A percentile compares a stretch with the other conserved stretches of the same genome.
Evolutionary conservation across 2,329 filamentous ascomycete genomes (phyloP).

Genomic region (Colletotrichum shisoi): DNA sequence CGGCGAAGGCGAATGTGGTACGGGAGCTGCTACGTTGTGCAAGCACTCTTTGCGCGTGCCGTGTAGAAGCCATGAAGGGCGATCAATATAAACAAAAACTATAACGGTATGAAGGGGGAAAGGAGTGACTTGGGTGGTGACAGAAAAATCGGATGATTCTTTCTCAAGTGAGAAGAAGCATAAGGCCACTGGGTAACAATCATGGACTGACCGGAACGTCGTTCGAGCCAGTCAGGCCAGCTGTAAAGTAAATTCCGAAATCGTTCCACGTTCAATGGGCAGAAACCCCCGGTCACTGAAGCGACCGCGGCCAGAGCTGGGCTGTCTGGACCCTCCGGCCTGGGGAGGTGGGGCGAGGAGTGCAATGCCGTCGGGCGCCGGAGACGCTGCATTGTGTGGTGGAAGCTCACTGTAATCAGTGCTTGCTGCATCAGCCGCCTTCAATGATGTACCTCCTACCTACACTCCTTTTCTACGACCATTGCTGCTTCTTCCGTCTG

Average conservation of each 20-base stretch:
- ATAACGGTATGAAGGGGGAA: conserved; percentile 8
- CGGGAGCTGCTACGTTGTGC: conserved; percentile 33
- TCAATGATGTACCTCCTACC: too few relatives aligned
- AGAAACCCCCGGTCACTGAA: conserved; percentile 28
- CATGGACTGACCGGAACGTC: conserved; percentile 36
- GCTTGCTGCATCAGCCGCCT: not conserved
- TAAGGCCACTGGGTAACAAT: conserved; percentile 34
- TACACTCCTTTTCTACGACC: not conserved
- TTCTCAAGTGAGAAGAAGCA: conserved; percentile 29
- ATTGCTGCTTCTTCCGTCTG: not conserved
- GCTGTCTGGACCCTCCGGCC: conserved; percentile 6
- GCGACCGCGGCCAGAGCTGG: conserved; percentile 13
- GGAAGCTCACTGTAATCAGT: not conserved
- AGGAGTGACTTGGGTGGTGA: conserved; percentile 30
- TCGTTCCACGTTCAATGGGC: conserved; percentile 38
- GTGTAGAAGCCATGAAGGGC: conserved; percentile 30
- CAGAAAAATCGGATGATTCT: conserved; percentile 35
- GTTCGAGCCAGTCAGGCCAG: conserved; percentile 39
- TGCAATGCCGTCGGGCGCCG: conserved; percentile 34
- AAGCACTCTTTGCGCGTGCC: conserved; percentile 31
- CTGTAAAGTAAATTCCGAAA: conserved; percentile 37
- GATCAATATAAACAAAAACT: conserved; percentile 27
- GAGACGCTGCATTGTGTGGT: conserved; percentile 9
- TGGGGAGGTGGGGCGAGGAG: conserved; percentile 28
- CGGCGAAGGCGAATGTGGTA: conserved; percentile 24